phyloP scores from a whole-genome alignment of 2,329 filamentous ascomycete species.

The Cryphonectria parasitica region DNA sequence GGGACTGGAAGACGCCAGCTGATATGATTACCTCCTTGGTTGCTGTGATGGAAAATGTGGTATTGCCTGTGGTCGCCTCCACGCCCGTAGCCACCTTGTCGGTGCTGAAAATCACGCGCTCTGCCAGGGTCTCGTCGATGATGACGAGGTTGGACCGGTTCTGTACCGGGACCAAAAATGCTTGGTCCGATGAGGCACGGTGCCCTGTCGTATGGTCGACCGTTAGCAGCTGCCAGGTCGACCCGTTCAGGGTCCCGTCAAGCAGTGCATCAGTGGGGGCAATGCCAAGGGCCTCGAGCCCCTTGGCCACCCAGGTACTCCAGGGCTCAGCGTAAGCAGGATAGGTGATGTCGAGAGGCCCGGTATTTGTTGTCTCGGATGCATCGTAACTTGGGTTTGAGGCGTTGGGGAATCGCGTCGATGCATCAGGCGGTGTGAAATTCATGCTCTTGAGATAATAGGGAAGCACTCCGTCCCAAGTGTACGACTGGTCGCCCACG shows the following conservation, averaged over 20 bases:
- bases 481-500: constrained; percentile 21
- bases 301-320: constrained; percentile 18
- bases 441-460: constrained; percentile 22
- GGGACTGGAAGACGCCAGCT: constrained; percentile 47
- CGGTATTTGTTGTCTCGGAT: background rate
- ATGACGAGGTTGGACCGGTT: constrained; percentile 6
- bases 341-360: background rate
- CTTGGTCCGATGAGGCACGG: constrained; percentile 4
- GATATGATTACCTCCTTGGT: constrained; percentile 46
- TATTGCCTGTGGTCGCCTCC: background rate
- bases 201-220: background rate
- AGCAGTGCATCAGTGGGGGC: background rate
- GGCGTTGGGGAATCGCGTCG: constrained; percentile 15
- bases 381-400: background rate
- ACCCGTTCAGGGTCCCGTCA: constrained; percentile 12
- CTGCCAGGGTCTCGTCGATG: constrained; percentile 14
- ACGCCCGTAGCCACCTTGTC: constrained; percentile 22
- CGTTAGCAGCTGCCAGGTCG: constrained; percentile 7
- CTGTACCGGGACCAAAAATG: constrained; percentile 9
- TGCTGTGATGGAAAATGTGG: constrained; percentile 13
- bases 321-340: constrained; percentile 14
- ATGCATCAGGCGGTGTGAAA: constrained; percentile 6
- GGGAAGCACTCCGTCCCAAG: constrained; percentile 16
- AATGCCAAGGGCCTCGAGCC: constrained; percentile 15
- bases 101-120: constrained; percentile 13